Percentiles rank a stretch among this genome's conserved stretches.
phyloP scores from a whole-genome alignment of 257 asterid genomes.

The Primulina huaijiensis region DNA sequence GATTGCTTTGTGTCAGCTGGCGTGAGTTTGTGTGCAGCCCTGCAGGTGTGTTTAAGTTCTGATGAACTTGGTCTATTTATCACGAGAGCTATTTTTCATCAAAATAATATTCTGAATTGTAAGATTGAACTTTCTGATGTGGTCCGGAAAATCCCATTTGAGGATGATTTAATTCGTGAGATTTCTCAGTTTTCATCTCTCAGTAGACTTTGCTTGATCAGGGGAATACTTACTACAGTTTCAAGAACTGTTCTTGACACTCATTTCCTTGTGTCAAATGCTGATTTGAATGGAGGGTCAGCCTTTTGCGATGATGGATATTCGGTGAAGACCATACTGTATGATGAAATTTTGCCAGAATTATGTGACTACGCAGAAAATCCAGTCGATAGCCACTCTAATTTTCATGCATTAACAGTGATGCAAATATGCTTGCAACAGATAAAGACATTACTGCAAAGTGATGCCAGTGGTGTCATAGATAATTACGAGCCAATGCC shows the following conservation, averaged over 20 bases:
- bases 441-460: constrained; percentile 66
- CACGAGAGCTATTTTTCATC: constrained; percentile 62
- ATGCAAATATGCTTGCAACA: constrained; percentile 97
- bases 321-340: constrained; percentile 59
- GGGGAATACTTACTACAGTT: constrained; percentile 92
- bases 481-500: constrained; percentile 56
- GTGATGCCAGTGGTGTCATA: constrained; percentile 28
- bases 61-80: constrained; percentile 71
- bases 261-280: constrained; percentile 37
- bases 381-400: constrained; percentile 84
- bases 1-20: constrained; percentile 98
- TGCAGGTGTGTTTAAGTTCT: constrained; percentile 67
- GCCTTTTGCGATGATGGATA: constrained; percentile 25
- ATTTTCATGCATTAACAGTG: constrained; percentile 86
- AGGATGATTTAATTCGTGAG: constrained; percentile 55
- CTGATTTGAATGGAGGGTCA: constrained; percentile 27
- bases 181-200: constrained; percentile 53
- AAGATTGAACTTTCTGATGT: constrained; percentile 35
- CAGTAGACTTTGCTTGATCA: constrained; percentile 83
- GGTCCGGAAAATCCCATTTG: constrained; percentile 42
- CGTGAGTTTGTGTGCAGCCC: constrained; percentile 77
- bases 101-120: constrained; percentile 35
- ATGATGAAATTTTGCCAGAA: constrained; percentile 90
- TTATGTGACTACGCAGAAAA: constrained; percentile 74
- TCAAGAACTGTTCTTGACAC: constrained; percentile 70